Evolutionary conservation across 768 basidiomycete genomes (phyloP).

Genomic region (Rhizopogon rudus): DNA sequence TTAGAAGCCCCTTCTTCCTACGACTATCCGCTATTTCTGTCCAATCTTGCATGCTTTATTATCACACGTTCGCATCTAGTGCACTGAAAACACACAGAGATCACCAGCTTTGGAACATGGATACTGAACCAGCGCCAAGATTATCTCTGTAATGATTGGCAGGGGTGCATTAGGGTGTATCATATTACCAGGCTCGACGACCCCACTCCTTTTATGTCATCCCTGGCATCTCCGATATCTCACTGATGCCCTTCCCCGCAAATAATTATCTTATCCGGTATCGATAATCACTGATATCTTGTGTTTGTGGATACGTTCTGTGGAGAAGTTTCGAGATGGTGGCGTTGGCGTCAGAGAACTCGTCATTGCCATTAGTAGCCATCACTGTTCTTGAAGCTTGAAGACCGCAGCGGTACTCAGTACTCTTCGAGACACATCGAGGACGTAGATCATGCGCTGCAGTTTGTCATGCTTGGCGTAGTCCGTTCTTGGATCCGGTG

Average conservation of each 20-base stretch:
- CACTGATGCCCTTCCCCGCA: neutral
- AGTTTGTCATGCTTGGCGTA: neutral
- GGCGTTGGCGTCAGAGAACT: neutral
- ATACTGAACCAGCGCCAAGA: neutral
- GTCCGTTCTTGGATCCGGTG: neutral
- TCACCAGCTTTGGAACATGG: neutral
- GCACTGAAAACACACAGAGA: neutral
- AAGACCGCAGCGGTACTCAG: neutral
- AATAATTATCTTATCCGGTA: slow-evolving; percentile 1
- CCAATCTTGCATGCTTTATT: neutral
- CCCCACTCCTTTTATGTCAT: neutral
- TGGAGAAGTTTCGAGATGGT: neutral
- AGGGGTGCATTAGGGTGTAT: neutral
- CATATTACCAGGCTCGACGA: neutral
- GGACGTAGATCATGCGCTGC: neutral
- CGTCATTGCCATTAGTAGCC: too few species aligned
- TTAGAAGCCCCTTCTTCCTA: neutral
- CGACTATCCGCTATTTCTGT: neutral
- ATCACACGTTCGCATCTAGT: slow-evolving; percentile 1
- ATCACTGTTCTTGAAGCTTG: neutral
- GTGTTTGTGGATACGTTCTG: neutral
- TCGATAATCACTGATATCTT: slow-evolving; percentile 4
- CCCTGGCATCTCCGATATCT: neutral
- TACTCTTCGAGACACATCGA: neutral
- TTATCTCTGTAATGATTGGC: neutral